These are phyloP conservation scores for Rutstroemia sp. DNA, from an alignment of 2,329 filamentous ascomycete species.

Conservation along the genomic window DNA sequence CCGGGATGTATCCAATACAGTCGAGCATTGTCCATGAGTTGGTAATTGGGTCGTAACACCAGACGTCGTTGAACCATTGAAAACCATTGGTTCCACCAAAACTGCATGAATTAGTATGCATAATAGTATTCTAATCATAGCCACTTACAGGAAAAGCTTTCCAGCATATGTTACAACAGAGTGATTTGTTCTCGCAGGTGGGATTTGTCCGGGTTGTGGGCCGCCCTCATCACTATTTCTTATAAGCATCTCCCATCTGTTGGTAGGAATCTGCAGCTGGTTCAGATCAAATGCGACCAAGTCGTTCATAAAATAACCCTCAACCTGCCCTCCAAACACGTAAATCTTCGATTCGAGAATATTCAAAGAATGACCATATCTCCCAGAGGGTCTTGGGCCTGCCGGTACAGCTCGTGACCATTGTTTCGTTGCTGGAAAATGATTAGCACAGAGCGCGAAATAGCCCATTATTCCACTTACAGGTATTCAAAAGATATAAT, in stretches of 20 bases:
- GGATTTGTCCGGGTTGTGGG: slow-evolving; percentile 56
- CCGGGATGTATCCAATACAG: slow-evolving; percentile 95
- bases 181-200: slow-evolving; percentile 90
- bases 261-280: slow-evolving; percentile 81
- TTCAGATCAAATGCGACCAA: slow-evolving; percentile 93
- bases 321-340: slow-evolving; percentile 95
- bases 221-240: slow-evolving; percentile 60
- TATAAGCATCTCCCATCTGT: slow-evolving; percentile 91
- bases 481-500: slow-evolving; percentile 92
- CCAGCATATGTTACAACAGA: slow-evolving; percentile 87
- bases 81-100: slow-evolving; percentile 96
- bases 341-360: slow-evolving; percentile 96
- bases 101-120: slow-evolving; percentile 37
- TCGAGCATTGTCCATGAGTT: slow-evolving; percentile 86
- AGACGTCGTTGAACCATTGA: slow-evolving; percentile 98
- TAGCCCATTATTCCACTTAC: slow-evolving; percentile 49
- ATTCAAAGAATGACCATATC: slow-evolving; percentile 94
- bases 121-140: not conserved
- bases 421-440: slow-evolving; percentile 74
- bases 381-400: slow-evolving; percentile 75
- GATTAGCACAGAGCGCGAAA: slow-evolving; percentile 14
- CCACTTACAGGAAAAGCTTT: slow-evolving; percentile 77
- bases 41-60: slow-evolving; percentile 80
- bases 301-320: slow-evolving; percentile 98
- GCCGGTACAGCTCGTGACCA: slow-evolving; percentile 93